These are phyloP conservation scores for Epichloe festucae DNA, from an alignment of 2,329 filamentous ascomycete species.

Conservation along the genomic window DNA sequence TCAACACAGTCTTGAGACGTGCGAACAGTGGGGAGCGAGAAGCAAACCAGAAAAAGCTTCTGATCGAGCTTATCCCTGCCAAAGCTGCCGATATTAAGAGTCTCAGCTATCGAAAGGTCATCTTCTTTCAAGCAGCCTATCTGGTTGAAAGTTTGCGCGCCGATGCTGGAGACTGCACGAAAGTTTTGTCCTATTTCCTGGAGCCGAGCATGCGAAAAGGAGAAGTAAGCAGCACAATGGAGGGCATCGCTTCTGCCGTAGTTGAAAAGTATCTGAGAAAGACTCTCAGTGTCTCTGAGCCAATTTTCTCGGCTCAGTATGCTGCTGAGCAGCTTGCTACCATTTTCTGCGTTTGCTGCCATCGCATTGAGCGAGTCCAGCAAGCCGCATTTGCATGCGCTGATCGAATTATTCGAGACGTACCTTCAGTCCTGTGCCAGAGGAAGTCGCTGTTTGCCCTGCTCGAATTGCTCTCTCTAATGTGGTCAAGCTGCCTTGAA, in stretches of 20 bases:
- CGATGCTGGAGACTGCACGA: conserved; percentile 77
- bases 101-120: conserved; percentile 77
- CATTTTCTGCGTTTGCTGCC: conserved; percentile 82
- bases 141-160: conserved; percentile 82
- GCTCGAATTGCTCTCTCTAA: conserved; percentile 78
- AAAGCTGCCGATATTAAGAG: conserved; percentile 67
- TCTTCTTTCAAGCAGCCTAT: conserved; percentile 85
- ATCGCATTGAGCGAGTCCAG: conserved; percentile 85
- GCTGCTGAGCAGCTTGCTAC: conserved; percentile 76
- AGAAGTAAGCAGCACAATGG: conserved; percentile 52
- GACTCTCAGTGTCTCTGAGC: conserved; percentile 56
- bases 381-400: conserved; percentile 73
- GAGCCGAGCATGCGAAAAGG: conserved; percentile 67
- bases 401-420: conserved; percentile 69
- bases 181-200: conserved; percentile 83
- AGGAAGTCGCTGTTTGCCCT: conserved; percentile 84
- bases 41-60: conserved; percentile 64
- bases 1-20: conserved; percentile 83
- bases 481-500: conserved; percentile 93
- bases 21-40: conserved; percentile 73
- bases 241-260: conserved; percentile 50
- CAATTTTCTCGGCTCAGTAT: conserved; percentile 79
- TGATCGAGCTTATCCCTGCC: conserved; percentile 60
- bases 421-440: conserved; percentile 84
- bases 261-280: conserved; percentile 69